Conservation (phyloP, 331 rosid genomes). For the Cydonia oblonga region DNA sequence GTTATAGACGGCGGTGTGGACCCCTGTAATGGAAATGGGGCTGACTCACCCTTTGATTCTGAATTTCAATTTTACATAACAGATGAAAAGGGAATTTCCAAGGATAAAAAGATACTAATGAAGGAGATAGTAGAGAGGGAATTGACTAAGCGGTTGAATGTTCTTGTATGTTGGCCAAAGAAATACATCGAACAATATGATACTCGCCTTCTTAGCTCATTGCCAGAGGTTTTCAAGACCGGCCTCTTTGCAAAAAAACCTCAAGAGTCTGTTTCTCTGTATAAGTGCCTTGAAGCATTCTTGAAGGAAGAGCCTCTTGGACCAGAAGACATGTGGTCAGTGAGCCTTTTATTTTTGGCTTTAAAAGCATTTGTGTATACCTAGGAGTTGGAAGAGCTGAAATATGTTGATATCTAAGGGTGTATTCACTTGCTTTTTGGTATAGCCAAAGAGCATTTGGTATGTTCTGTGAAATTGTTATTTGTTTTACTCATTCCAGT, state of each 20-base stretch:
- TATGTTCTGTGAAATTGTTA: neutral
- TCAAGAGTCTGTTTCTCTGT: constrained; percentile 76
- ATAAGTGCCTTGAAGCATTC: constrained; percentile 94
- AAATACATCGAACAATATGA: constrained; percentile 45
- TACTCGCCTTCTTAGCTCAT: constrained; percentile 38
- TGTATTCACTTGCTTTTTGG: neutral
- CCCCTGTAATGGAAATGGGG: constrained; percentile 20
- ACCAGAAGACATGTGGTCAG: constrained; percentile 99
- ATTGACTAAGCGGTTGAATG: constrained; percentile 33
- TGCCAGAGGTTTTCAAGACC: constrained; percentile 87
- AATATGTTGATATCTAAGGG: neutral
- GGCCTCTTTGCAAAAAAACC: constrained; percentile 59
- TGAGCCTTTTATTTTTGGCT: constrained; percentile 6
- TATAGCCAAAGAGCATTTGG: neutral
- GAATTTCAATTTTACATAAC: constrained; percentile 59
- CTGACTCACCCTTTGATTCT: constrained; percentile 26
- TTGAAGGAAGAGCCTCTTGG: constrained; percentile 99
- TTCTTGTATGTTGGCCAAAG: constrained; percentile 83
- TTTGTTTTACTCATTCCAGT: neutral
- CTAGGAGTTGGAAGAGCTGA: neutral
- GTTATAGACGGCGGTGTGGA: constrained; percentile 22
- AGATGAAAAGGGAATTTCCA: constrained; percentile 62
- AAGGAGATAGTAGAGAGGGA: constrained; percentile 37
- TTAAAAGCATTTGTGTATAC: neutral
- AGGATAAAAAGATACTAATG: constrained; percentile 48